Base-by-base conservation (phyloP, 805 yeast species). In the Lipomyces oligophaga region DNA sequence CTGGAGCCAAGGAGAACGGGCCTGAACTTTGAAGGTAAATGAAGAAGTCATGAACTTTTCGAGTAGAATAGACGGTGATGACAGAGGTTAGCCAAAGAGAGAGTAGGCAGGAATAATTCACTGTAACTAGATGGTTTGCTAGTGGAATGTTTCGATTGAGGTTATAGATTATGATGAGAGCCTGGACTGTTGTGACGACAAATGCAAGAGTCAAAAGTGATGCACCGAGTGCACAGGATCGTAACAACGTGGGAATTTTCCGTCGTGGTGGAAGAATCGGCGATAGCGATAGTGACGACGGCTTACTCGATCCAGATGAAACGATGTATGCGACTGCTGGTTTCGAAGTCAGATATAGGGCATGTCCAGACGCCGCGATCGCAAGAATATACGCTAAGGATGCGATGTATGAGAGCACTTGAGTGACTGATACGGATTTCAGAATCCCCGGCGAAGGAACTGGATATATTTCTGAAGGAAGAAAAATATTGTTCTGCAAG, bases 401-500 rank as follows among this genome's bases (percentile, higher is more conserved):
- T 3, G 50, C 30, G 5, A 35, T 15, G 16, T 34, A 41, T 5
- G 47, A 25, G 10, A 45, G 25, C 19, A 45, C 8, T n/a, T 49
- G 46, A 5, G 50, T 47, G 24, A 41, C 6, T 6, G 42, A 24
- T 27, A 35, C 10, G 3, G 45, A 27, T 8, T 20, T 18, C 34
- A 19, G 19, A n/a, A 8, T 27, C 22, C 21, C 27, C 2, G 45
- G 51, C 4, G 35, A 25, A 5, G 42, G 15, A 11, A 25, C 28
- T 1, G 44, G 37, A 38, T 49, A 49, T 15, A 49, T 22, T 4
- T 20, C 25, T 15, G 39, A 13, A 6, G 52, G 55, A 2, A 50
- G 36, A n/a, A 35, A 42, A 11, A 50, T 50, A 25, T 50, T 47
- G 8, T 32, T 43, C 24, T 34, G 49, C 6, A 50, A n/a, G 20